A percentile compares a stretch with the other conserved stretches of the same genome.
phyloP scores from a whole-genome alignment of 768 basidiomycete genomes.

The Phanerodontia chrysosporium region DNA sequence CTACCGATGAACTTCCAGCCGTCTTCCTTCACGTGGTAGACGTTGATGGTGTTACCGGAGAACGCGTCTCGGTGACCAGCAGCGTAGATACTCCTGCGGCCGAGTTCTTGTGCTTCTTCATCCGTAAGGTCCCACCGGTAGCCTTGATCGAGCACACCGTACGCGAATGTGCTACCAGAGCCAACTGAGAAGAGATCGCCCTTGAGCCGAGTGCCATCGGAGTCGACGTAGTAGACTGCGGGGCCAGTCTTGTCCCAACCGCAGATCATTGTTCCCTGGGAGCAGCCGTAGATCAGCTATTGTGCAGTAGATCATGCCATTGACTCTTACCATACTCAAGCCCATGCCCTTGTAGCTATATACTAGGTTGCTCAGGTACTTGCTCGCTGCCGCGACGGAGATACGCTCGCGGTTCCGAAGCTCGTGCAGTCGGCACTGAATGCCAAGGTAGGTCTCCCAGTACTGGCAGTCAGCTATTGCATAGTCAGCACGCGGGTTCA shows the following conservation, averaged over 20 bases:
- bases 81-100: slow-evolving; percentile 89
- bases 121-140: slow-evolving; percentile 91
- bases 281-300: slow-evolving; percentile 1
- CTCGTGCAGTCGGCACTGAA: slow-evolving; percentile 95
- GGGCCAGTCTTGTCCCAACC: slow-evolving; percentile 99
- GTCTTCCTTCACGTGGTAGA: slow-evolving; percentile 91
- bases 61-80: slow-evolving; percentile 96
- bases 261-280: slow-evolving; percentile 97
- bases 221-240: slow-evolving; percentile 95
- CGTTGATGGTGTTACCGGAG: slow-evolving; percentile 93
- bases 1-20: slow-evolving; percentile 96
- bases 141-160: slow-evolving; percentile 95
- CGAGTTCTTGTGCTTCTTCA: slow-evolving; percentile 93
- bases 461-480: slow-evolving; percentile 82
- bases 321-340: slow-evolving; percentile 82
- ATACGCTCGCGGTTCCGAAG: slow-evolving; percentile 95
- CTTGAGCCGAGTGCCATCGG: slow-evolving; percentile 91
- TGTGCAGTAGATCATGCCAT: neutral
- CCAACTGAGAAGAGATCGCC: slow-evolving; percentile 99
- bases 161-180: slow-evolving; percentile 97
- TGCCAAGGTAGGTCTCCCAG: slow-evolving; percentile 99
- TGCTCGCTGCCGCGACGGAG: slow-evolving; percentile 98
- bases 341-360: slow-evolving; percentile 99
- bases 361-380: slow-evolving; percentile 94
- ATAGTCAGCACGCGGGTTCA: slow-evolving; percentile 1